A percentile compares a stretch with the other conserved stretches of the same genome.
Evolutionary conservation across 2,329 filamentous ascomycete genomes (phyloP).

Genomic region (Truncatella angustata): DNA sequence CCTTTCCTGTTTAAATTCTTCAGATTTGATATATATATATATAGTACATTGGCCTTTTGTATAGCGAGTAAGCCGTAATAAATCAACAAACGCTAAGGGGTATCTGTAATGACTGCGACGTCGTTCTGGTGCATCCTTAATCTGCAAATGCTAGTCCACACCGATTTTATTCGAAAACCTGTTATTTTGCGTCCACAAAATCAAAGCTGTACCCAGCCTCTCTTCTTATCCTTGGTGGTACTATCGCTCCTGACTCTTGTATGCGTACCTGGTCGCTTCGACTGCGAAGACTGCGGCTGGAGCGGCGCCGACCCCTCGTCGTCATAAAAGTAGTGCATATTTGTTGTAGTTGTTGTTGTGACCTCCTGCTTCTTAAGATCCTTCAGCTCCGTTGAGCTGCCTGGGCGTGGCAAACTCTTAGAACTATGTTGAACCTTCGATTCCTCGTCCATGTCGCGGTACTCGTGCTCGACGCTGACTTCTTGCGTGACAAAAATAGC

Average conservation of each 20-base stretch:
- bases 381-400: conserved; percentile 5
- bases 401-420: not conserved
- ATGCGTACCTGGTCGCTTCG: not conserved
- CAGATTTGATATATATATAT: too few relatives aligned
- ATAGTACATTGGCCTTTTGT: too few relatives aligned
- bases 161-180: too few relatives aligned
- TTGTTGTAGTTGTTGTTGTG: not conserved
- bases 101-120: conserved; percentile 2
- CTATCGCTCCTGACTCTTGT: conserved; percentile 7
- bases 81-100: not conserved
- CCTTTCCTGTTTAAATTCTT: too few relatives aligned
- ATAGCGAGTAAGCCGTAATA: not conserved
- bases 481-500: conserved; percentile 36
- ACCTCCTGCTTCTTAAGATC: conserved; percentile 5
- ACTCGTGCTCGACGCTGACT: conserved; percentile 23
- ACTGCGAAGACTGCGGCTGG: not conserved
- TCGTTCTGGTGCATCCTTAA: not conserved
- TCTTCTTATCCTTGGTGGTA: conserved; percentile 5
- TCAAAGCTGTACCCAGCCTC: not conserved
- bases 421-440: not conserved
- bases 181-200: too few relatives aligned
- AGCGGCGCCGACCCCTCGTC: conserved; percentile 1
- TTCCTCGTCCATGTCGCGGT: conserved; percentile 3
- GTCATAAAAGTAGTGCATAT: conserved; percentile 7
- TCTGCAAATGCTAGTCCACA: not conserved